A percentile compares a stretch with the other conserved stretches of the same genome.
phyloP scores from a whole-genome alignment of 495 filamentous ascomycete genomes.

The Neurospora discreta region DNA sequence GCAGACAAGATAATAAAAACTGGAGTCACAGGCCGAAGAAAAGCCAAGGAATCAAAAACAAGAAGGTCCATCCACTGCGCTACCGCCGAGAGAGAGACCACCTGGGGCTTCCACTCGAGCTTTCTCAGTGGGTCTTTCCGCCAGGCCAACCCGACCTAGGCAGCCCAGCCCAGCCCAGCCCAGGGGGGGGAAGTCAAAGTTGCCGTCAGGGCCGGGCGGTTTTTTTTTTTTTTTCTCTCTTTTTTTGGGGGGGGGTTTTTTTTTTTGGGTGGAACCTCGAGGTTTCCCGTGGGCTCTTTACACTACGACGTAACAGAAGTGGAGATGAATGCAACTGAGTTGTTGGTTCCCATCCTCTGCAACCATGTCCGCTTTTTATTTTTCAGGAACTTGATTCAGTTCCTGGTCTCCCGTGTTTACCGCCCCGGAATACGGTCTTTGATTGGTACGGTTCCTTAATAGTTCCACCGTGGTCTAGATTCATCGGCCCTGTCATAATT shows the following conservation, averaged over 20 bases:
- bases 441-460: neutral
- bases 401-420: neutral
- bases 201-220: too few species aligned
- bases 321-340: neutral
- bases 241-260: neutral
- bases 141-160: too few species aligned
- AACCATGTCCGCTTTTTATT: neutral
- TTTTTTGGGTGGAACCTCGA: neutral
- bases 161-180: too few species aligned
- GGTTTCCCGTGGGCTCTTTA: neutral
- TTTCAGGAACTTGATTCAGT: neutral
- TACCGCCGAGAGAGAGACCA: neutral
- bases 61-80: neutral
- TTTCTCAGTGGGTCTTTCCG: neutral
- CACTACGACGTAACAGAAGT: neutral
- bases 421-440: neutral
- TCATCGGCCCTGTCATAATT: neutral
- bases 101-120: neutral
- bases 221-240: too few species aligned
- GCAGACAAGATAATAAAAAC: neutral
- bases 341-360: neutral
- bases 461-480: neutral
- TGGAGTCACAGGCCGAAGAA: neutral
- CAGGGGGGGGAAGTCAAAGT: neutral
- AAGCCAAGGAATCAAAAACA: neutral